Evolutionary conservation across 1,139 yeast genomes (phyloP).

Genomic region (Trichomonascaceae sp.): DNA sequence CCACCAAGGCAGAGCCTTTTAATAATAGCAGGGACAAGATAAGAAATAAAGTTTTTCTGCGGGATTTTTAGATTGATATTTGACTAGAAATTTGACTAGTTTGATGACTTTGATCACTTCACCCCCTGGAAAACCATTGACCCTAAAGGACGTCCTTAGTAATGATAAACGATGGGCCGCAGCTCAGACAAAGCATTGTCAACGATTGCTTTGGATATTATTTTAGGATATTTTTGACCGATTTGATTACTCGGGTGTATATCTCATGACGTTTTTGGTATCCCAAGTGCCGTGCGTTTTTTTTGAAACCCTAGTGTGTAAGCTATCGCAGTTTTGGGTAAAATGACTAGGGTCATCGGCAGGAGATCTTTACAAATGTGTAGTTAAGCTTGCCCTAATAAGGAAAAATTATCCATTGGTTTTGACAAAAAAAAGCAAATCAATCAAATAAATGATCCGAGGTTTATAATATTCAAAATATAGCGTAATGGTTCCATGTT

Average conservation of each 20-base stretch:
- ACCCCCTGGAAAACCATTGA: neutral
- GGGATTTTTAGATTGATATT: neutral
- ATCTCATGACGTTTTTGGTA: neutral
- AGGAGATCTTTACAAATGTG: neutral
- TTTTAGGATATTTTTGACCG: neutral
- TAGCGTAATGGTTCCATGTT: neutral
- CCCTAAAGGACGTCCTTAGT: neutral
- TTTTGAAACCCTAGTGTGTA: neutral
- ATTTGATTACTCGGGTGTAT: neutral
- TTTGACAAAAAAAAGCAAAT: neutral
- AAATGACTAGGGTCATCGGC: neutral
- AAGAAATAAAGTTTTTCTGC: neutral
- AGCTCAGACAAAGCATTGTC: neutral
- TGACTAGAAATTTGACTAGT: too few relatives aligned
- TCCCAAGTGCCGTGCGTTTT: neutral
- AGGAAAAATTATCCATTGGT: neutral
- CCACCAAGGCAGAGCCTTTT: neutral
- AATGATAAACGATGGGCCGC: neutral
- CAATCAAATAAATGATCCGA: too few relatives aligned
- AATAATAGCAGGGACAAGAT: neutral
- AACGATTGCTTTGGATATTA: neutral
- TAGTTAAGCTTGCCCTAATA: neutral
- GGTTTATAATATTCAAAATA: too few relatives aligned
- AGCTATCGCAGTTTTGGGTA: neutral
- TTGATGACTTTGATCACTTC: too few relatives aligned